Percentiles rank a stretch among this genome's conserved stretches.
Conservation (phyloP, 345 rosid species). For the Euphorbia peplus region DNA sequence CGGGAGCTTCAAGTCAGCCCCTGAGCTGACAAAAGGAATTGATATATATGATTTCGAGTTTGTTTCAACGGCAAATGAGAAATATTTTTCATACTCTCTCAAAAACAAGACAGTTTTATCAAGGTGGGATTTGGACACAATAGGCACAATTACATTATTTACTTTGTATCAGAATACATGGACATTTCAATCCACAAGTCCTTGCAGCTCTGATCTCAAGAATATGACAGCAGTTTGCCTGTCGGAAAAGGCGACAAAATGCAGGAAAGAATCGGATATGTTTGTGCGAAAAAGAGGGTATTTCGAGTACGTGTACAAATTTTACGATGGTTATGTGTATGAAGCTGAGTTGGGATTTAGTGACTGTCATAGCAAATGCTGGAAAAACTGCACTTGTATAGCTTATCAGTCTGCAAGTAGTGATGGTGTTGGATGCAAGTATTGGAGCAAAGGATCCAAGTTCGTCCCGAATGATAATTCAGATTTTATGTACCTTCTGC, state of each 20-base stretch:
- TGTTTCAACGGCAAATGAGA: conserved; percentile 31
- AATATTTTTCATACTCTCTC: conserved; percentile 45
- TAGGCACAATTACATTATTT: conserved; percentile 45
- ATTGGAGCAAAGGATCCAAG: conserved; percentile 39
- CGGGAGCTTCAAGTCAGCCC: conserved; percentile 36
- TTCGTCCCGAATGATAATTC: conserved; percentile 27
- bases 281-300: conserved; percentile 47
- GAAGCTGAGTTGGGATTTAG: conserved; percentile 37
- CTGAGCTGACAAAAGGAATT: conserved; percentile 29
- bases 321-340: conserved; percentile 10
- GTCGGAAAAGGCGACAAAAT: conserved; percentile 38
- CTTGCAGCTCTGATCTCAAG: conserved; percentile 35
- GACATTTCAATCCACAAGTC: conserved; percentile 28
- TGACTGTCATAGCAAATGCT: conserved; percentile 56
- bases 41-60: conserved; percentile 41
- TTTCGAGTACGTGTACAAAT: conserved; percentile 37
- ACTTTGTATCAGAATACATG: conserved; percentile 19
- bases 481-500: conserved; percentile 34
- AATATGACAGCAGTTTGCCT: conserved; percentile 45
- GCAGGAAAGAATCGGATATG: conserved; percentile 44
- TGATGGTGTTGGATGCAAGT: conserved; percentile 46
- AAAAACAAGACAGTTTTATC: conserved; percentile 34
- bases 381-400: conserved; percentile 57
- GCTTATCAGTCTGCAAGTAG: conserved; percentile 30
- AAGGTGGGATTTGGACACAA: conserved; percentile 44